These are phyloP conservation scores for Calocybe cyanea DNA, from an alignment of 768 basidiomycete species.

Conservation along the genomic window DNA sequence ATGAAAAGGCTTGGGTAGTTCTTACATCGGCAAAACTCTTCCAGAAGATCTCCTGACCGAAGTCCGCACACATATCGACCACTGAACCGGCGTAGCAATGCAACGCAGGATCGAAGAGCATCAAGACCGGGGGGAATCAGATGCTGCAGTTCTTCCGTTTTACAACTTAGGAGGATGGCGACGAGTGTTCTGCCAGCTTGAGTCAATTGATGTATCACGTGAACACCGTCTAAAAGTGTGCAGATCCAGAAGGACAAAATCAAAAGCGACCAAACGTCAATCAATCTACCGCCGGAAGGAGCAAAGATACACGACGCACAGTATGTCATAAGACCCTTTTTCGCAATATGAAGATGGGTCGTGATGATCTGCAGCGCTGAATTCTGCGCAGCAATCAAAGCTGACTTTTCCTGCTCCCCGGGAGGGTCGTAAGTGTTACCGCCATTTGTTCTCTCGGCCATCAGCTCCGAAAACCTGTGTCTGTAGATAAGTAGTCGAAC, in stretches of 20 bases:
- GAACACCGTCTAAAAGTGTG: constrained; percentile 83
- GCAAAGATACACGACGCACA: constrained; percentile 58
- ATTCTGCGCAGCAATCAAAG: constrained; percentile 70
- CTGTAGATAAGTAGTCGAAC: constrained; percentile 86
- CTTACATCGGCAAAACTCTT: constrained; percentile 88
- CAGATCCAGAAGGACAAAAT: constrained; percentile 6
- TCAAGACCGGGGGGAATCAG: constrained; percentile 82
- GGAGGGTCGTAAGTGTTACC: constrained; percentile 51
- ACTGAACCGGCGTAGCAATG: constrained; percentile 83
- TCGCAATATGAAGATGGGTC: constrained; percentile 80
- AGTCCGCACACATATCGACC: constrained; percentile 91
- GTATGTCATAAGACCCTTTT: constrained; percentile 91
- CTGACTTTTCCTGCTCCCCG: constrained; percentile 69
- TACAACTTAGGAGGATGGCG: constrained; percentile 84
- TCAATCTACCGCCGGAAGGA: constrained; percentile 2
- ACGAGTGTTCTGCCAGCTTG: constrained; percentile 91
- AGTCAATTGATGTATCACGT: constrained; percentile 93
- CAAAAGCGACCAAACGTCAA: background rate
- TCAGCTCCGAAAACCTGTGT: constrained; percentile 76
- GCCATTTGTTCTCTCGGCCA: constrained; percentile 61
- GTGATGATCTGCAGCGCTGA: constrained; percentile 81
- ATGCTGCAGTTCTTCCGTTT: constrained; percentile 69
- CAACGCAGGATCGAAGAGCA: constrained; percentile 83
- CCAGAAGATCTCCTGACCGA: constrained; percentile 88
- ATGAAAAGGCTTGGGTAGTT: constrained; percentile 11